These are phyloP conservation scores for Phellinidium pouzarii DNA, from an alignment of 1,284 basidiomycete genomes.

Conservation along the genomic window DNA sequence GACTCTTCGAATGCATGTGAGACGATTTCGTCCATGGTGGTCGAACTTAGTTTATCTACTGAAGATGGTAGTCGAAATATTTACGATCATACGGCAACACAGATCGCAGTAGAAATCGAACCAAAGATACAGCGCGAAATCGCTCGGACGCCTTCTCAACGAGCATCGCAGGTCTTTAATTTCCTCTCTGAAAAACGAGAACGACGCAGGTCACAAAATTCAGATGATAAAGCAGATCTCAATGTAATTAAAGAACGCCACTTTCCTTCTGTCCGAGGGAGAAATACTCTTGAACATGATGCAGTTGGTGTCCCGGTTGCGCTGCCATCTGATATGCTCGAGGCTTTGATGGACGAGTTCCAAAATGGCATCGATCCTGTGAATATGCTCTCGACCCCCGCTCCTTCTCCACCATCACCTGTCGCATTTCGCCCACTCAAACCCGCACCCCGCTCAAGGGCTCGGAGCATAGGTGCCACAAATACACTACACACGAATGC, in stretches of 20 bases:
- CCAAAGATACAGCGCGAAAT: conserved; percentile 16
- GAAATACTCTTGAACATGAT: not conserved
- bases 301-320: not conserved
- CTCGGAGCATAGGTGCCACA: conserved; percentile 5
- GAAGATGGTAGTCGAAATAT: conserved; percentile 25
- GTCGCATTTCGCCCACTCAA: not conserved
- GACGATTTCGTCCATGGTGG: conserved; percentile 63
- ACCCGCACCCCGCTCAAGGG: conserved; percentile 3
- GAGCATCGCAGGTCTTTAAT: conserved; percentile 62
- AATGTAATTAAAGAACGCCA: not conserved
- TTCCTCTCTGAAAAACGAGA: conserved; percentile 45
- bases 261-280: not conserved
- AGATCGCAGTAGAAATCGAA: not conserved
- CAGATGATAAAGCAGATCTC: conserved; percentile 23
- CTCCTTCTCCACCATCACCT: conserved; percentile 2
- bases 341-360: not conserved
- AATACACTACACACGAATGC: not conserved
- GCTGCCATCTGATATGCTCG: not conserved
- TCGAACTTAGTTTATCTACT: conserved; percentile 51
- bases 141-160: conserved; percentile 39
- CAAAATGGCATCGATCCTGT: not conserved
- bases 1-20: conserved; percentile 32
- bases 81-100: not conserved
- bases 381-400: not conserved
- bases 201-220: conserved; percentile 18